Conservation (phyloP, 176 grass and related monocot genomes). For the Musa acuminata region DNA sequence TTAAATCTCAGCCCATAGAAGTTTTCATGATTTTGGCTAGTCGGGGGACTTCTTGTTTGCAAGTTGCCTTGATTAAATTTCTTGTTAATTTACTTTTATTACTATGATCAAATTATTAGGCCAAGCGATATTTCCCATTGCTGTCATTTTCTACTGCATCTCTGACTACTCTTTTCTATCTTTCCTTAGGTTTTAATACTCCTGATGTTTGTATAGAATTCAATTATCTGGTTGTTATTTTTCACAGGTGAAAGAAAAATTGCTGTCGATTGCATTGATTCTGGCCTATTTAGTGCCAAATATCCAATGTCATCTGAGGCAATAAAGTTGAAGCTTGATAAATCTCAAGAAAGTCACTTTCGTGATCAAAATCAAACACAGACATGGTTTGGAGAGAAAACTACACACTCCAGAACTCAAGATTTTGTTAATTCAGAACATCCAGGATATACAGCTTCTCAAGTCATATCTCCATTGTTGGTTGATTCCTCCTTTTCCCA, state of each 20-base stretch:
- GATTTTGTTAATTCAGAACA: not conserved
- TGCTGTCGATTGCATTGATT: not conserved
- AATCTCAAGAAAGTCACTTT: not conserved
- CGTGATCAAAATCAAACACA: not conserved
- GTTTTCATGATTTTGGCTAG: not conserved
- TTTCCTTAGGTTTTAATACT: not conserved
- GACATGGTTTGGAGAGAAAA: not conserved
- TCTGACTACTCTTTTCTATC: too few species aligned
- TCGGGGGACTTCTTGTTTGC: not conserved
- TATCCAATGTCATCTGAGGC: constrained; percentile 15
- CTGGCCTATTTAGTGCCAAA: not conserved
- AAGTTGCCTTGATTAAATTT: too few species aligned
- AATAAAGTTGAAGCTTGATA: constrained; percentile 21
- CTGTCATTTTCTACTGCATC: not conserved
- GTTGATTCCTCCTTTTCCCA: constrained; percentile 22
- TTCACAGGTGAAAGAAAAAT: not conserved
- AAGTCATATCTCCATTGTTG: not conserved
- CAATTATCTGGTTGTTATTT: not conserved
- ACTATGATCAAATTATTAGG: too few species aligned
- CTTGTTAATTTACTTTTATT: too few species aligned
- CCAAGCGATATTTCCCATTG: too few species aligned
- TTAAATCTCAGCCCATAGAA: too few species aligned
- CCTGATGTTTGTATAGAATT: not conserved
- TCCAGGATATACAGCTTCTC: not conserved
- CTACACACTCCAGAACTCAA: not conserved